Base-by-base conservation (phyloP, 179 eudicot genomes). In the Spinacia oleracea region DNA sequence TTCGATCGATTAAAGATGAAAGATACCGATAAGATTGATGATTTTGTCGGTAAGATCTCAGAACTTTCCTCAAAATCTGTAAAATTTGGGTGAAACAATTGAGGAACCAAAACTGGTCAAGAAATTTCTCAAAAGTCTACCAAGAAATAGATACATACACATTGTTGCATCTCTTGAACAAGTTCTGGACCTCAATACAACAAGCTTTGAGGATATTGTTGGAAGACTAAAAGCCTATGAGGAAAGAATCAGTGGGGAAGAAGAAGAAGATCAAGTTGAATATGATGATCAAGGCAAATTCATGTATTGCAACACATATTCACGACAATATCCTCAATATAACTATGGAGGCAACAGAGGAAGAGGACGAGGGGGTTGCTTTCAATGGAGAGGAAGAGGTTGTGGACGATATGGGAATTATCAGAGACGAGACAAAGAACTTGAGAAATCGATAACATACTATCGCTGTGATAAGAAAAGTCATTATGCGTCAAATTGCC, bases 261-360 rank as follows among this genome's bases (percentile, higher is more conserved):
- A n/a, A 23, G 66, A 1, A 60, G 66, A 60, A 60, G 66, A 60
- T n/a, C 29, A 60, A 60, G 12, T 14, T n/a, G 66, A 60, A n/a
- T 1, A 60, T 60, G 31, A 25, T 60, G 66, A 60, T 9, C 66
- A 60, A 60, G 66, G 66, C 4, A 60, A 60, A 60, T 31, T 60
- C 29, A 60, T 60, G 66, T 23, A 60, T 60, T 5, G 31, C 14
- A 51, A 51, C 20, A 51, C 56, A 5, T 8, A 51, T 2, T 9
- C 56, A 16, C 16, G 10, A 51, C 14, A 60, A n/a, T 60, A 9
- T 60, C 66, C 66, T 60, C 66, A 60, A 60, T 29, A 60, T n/a
- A 60, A 60, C 66, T 60, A 60, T 60, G 66, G 15, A 60, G 66
- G 66, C 31, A 60, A 60, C 12, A 60, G 66, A 60, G 66, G 66